phyloP scores from a whole-genome alignment of 2,329 filamentous ascomycete genomes.

The Pestalotiopsis sp. region DNA sequence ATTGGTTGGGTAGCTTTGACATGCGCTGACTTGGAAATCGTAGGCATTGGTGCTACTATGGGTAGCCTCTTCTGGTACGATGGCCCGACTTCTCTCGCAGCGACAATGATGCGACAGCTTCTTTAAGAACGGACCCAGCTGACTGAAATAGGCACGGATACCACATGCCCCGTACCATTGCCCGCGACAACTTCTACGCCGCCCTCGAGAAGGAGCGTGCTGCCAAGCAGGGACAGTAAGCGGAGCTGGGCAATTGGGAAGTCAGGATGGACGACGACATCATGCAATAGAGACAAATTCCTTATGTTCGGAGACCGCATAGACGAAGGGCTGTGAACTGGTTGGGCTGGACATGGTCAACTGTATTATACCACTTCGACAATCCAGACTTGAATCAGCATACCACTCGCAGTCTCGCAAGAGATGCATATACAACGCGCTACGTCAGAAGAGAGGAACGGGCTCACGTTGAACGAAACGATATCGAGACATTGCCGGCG shows the following conservation, averaged over 20 bases:
- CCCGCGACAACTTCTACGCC: conserved; percentile 60
- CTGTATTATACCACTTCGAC: conserved; percentile 15
- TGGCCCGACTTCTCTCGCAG: neutral
- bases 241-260: neutral
- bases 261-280: conserved; percentile 1
- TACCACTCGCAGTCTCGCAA: neutral
- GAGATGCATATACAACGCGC: neutral
- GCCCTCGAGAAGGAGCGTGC: conserved; percentile 60
- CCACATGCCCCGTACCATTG: conserved; percentile 61
- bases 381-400: conserved; percentile 16
- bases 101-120: neutral
- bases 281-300: conserved; percentile 10
- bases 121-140: neutral
- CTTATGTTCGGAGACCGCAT: conserved; percentile 9
- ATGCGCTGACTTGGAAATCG: conserved; percentile 32
- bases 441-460: neutral
- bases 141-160: conserved; percentile 55
- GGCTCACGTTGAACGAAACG: neutral
- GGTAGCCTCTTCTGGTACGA: conserved; percentile 61
- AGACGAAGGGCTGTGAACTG: conserved; percentile 8
- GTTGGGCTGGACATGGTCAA: conserved; percentile 3
- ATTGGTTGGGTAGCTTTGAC: neutral
- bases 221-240: conserved; percentile 27
- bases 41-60: conserved; percentile 56
- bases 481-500: neutral